A percentile compares a stretch with the other conserved stretches of the same genome.
These are phyloP conservation scores for Monilinia laxa DNA, from an alignment of 2,329 filamentous ascomycete genomes.

Conservation along the genomic window DNA sequence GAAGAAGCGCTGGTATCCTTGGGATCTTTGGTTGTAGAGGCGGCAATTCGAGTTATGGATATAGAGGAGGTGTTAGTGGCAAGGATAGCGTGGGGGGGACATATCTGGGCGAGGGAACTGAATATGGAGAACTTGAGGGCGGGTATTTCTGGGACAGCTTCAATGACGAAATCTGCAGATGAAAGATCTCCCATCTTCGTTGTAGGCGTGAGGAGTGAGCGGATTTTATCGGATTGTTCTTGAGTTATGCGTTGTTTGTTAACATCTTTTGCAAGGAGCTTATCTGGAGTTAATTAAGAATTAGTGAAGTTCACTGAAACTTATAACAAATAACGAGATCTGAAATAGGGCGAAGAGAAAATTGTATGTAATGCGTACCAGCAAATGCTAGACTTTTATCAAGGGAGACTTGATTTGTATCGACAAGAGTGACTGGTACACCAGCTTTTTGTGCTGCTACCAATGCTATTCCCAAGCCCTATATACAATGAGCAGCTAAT, in stretches of 20 bases:
- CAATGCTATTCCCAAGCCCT: conserved; percentile 94
- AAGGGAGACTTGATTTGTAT: conserved; percentile 78
- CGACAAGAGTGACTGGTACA: conserved; percentile 82
- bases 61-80: conserved; percentile 99
- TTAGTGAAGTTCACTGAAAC: conserved; percentile 3
- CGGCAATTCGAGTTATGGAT: conserved; percentile 93
- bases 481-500: conserved; percentile 11
- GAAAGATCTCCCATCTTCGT: conserved; percentile 75
- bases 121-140: conserved; percentile 88
- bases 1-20: conserved; percentile 79
- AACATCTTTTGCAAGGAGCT: conserved; percentile 90
- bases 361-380: conserved; percentile 50
- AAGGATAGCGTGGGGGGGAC: conserved; percentile 80
- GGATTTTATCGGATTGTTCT: conserved; percentile 72
- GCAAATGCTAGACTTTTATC: conserved; percentile 90
- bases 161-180: conserved; percentile 93
- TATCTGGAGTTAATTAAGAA: conserved; percentile 56
- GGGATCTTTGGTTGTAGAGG: conserved; percentile 75
- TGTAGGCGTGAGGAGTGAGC: conserved; percentile 66
- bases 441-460: conserved; percentile 84
- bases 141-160: conserved; percentile 92
- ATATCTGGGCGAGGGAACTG: conserved; percentile 74
- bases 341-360: neutral
- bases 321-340: neutral
- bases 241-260: conserved; percentile 82